phyloP scores from a whole-genome alignment of 345 rosid genomes.

The Citrus medica region DNA sequence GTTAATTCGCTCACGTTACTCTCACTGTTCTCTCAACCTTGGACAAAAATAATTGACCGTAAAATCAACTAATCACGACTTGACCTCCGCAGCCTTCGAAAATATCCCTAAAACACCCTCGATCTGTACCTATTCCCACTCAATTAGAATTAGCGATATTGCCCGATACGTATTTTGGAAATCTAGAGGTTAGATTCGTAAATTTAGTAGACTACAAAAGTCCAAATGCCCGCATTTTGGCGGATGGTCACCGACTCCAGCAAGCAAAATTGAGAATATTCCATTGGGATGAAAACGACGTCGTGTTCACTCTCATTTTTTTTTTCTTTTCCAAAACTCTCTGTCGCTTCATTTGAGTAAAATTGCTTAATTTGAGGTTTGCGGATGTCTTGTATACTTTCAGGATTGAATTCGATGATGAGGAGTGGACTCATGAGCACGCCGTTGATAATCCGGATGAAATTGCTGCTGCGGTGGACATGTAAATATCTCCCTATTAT shows the following conservation, averaged over 20 bases:
- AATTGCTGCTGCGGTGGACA: conserved; percentile 68
- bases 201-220: neutral
- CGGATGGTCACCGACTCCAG: neutral
- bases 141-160: neutral
- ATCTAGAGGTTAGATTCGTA: neutral
- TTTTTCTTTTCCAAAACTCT: neutral
- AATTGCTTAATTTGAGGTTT: neutral
- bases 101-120: neutral
- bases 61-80: neutral
- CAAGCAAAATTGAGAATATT: neutral
- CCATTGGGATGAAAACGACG: neutral
- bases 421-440: conserved; percentile 48
- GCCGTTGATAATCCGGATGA: conserved; percentile 68
- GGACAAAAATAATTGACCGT: neutral
- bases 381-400: neutral
- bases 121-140: neutral
- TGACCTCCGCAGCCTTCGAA: neutral
- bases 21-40: neutral
- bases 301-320: neutral
- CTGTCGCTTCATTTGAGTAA: neutral
- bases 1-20: conserved; percentile 17
- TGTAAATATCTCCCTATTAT: conserved; percentile 44
- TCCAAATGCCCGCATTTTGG: neutral
- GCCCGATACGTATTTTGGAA: neutral
- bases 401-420: conserved; percentile 37